A percentile compares a stretch with the other conserved stretches of the same genome.
These are phyloP conservation scores for Debaryomyces coudertii DNA, from an alignment of 1,139 yeast species.

Conservation along the genomic window DNA sequence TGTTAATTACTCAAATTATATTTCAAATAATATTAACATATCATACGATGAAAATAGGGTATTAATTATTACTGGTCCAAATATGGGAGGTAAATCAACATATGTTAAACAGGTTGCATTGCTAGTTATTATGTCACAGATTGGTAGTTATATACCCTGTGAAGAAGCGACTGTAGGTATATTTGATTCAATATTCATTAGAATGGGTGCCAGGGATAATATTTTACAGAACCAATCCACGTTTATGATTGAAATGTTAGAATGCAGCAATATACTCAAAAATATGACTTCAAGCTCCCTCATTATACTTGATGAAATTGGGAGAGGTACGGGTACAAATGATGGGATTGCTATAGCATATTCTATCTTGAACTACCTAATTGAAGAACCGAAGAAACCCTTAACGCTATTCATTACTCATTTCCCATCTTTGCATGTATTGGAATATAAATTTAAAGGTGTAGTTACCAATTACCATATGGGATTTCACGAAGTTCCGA, in stretches of 20 bases:
- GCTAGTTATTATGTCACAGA: conserved; percentile 76
- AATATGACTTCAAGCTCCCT: conserved; percentile 52
- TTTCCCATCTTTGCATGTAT: conserved; percentile 69
- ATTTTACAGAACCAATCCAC: conserved; percentile 71
- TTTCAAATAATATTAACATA: conserved; percentile 70
- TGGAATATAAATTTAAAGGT: conserved; percentile 45
- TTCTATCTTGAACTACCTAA: conserved; percentile 68
- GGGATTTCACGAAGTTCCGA: conserved; percentile 62
- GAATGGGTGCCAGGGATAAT: conserved; percentile 80
- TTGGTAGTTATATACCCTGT: conserved; percentile 51
- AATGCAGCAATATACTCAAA: conserved; percentile 59
- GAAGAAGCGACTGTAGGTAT: conserved; percentile 54
- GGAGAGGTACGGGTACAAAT: conserved; percentile 82
- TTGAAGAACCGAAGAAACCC: conserved; percentile 49
- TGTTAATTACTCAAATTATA: conserved; percentile 44
- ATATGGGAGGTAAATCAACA: conserved; percentile 98
- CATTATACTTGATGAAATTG: conserved; percentile 83
- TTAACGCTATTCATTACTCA: conserved; percentile 83
- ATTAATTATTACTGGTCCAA: conserved; percentile 73
- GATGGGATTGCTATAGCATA: conserved; percentile 91
- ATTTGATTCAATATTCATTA: conserved; percentile 56
- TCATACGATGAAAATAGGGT: conserved; percentile 48
- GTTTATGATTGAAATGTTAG: conserved; percentile 74
- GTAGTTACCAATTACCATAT: conserved; percentile 67
- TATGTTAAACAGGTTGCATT: conserved; percentile 92